Percentiles rank a stretch among this genome's conserved stretches.
Conservation (phyloP, 176 grass and related monocot species). For the Guadua angustifolia region DNA sequence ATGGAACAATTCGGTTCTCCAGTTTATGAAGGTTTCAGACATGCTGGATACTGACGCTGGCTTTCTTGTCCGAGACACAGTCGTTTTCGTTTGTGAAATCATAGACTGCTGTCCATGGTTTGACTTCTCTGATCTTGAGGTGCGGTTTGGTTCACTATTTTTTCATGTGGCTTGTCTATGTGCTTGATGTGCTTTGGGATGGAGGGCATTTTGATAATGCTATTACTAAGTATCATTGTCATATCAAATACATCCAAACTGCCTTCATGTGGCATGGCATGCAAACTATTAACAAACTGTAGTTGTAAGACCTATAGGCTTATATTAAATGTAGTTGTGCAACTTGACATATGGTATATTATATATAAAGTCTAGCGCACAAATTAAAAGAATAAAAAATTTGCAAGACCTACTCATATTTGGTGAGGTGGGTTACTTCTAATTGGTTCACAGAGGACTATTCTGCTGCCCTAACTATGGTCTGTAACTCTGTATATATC, state of each 20-base stretch:
- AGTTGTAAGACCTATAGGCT: conserved; percentile 1
- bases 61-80: conserved; percentile 84
- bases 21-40: conserved; percentile 98
- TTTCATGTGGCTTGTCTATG: conserved; percentile 37
- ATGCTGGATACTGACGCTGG: conserved; percentile 84
- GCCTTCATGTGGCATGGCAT: background rate
- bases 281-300: conserved; percentile 1
- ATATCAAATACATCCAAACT: background rate
- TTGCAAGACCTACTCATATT: conserved; percentile 6
- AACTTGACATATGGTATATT: conserved; percentile 3
- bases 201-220: conserved; percentile 24
- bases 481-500: background rate
- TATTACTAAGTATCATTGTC: background rate
- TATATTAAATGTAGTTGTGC: conserved; percentile 11
- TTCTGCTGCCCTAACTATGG: conserved; percentile 20
- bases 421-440: conserved; percentile 15
- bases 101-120: conserved; percentile 99
- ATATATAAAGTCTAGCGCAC: background rate
- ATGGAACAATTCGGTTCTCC: conserved; percentile 99
- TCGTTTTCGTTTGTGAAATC: conserved; percentile 91
- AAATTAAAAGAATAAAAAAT: conserved; percentile 4
- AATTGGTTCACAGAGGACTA: background rate
- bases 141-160: conserved; percentile 49
- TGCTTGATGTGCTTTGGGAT: background rate
- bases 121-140: conserved; percentile 99